phyloP scores from a whole-genome alignment of 306 rosid genomes.

The Albizia julibrissin region DNA sequence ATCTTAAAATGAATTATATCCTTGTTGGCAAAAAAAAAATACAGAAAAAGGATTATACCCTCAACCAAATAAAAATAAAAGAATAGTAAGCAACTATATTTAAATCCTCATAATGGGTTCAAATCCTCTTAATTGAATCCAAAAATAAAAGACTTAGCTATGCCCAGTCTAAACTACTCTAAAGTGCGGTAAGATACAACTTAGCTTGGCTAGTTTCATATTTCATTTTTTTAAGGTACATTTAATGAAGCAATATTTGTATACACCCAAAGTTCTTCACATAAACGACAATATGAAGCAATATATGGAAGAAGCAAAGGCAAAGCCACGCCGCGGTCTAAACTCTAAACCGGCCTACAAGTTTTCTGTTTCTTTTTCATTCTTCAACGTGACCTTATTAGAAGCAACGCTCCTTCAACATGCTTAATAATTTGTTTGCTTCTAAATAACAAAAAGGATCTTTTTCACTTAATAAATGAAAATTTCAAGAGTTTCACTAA shows the following conservation, averaged over 20 bases:
- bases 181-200: neutral
- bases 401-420: no score
- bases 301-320: slow-evolving; percentile 41
- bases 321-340: slow-evolving; percentile 28
- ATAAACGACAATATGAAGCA: neutral
- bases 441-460: neutral
- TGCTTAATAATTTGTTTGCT: neutral
- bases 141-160: neutral
- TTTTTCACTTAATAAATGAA: neutral
- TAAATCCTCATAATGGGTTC: neutral
- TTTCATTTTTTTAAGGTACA: neutral
- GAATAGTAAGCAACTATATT: no score
- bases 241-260: neutral
- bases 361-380: neutral
- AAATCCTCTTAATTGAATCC: neutral
- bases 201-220: neutral
- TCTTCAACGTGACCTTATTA: neutral
- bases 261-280: neutral
- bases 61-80: no score
- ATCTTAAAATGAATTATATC: no score
- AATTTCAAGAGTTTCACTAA: neutral
- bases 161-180: neutral
- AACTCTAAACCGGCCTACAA: neutral
- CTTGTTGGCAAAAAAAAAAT: no score
- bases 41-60: no score